phyloP scores from a whole-genome alignment of 768 basidiomycete genomes.

The Calvatia gigantea region DNA sequence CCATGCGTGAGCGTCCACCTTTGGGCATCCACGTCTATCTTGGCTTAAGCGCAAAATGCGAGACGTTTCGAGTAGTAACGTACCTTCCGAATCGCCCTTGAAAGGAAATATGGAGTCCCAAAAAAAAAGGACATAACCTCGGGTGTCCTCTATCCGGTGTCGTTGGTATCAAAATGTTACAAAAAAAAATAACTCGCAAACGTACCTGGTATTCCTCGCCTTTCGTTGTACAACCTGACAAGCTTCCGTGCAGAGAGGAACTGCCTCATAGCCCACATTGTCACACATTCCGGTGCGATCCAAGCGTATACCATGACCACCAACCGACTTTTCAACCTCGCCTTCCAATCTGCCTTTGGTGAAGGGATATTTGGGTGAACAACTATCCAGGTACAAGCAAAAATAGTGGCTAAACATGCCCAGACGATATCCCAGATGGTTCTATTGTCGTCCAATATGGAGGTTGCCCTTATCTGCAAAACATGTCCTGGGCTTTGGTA shows the following conservation, averaged over 20 bases:
- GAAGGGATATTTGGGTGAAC: constrained; percentile 21
- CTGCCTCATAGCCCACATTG: constrained; percentile 19
- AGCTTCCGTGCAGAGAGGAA: constrained; percentile 14
- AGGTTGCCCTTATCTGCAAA: not conserved
- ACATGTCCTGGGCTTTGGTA: too few species aligned
- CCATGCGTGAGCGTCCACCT: constrained; percentile 8
- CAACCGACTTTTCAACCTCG: not conserved
- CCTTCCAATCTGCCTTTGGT: not conserved
- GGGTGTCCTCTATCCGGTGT: not conserved
- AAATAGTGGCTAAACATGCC: constrained; percentile 19
- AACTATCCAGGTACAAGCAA: constrained; percentile 21
- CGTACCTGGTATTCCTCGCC: not conserved
- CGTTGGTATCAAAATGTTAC: not conserved
- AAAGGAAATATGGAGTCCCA: not conserved
- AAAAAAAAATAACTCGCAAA: not conserved
- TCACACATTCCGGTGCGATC: constrained; percentile 18
- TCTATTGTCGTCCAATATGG: constrained; percentile 2
- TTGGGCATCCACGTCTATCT: not conserved
- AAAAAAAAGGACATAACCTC: not conserved
- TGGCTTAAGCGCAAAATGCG: not conserved
- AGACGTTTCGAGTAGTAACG: too few species aligned
- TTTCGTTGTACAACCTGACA: constrained; percentile 7
- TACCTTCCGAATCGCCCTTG: not conserved
- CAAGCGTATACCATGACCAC: constrained; percentile 7
- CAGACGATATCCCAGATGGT: constrained; percentile 18